Percentiles rank a stretch among this genome's conserved stretches.
Evolutionary conservation across 768 basidiomycete genomes (phyloP).

Genomic region (Psilocybe cubensis): DNA sequence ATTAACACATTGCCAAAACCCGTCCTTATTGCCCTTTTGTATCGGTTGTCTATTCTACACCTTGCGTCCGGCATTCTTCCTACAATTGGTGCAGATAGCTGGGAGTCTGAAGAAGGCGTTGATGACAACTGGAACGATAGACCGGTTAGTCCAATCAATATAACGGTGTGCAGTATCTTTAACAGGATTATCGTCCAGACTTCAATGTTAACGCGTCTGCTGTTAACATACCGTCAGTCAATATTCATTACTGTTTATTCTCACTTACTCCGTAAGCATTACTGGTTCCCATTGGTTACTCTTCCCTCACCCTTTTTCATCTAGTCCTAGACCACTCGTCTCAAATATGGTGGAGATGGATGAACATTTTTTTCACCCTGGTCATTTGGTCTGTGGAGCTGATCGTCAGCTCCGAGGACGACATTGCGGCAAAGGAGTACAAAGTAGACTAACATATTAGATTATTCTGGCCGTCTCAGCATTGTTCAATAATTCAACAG

Average conservation of each 20-base stretch:
- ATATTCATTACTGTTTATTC: conserved; percentile 90
- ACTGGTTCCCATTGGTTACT: neutral
- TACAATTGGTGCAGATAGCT: conserved; percentile 80
- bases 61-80: conserved; percentile 83
- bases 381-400: conserved; percentile 84
- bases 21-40: conserved; percentile 76
- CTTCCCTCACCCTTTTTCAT: conserved; percentile 4
- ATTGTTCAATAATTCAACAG: conserved; percentile 1
- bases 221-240: conserved; percentile 82
- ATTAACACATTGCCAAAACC: conserved; percentile 87
- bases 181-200: conserved; percentile 49
- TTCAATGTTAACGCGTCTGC: conserved; percentile 70
- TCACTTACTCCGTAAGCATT: conserved; percentile 71
- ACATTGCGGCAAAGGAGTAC: conserved; percentile 68
- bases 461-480: neutral
- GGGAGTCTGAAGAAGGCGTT: conserved; percentile 69
- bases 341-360: conserved; percentile 95
- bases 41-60: conserved; percentile 81
- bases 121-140: conserved; percentile 73
- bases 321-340: conserved; percentile 85
- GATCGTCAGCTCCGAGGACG: conserved; percentile 77
- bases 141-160: conserved; percentile 52
- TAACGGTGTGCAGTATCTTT: too few species aligned
- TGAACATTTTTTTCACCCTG: conserved; percentile 86
- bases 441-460: conserved; percentile 63